These are phyloP conservation scores for Thraustotheca clavata DNA, from an alignment of 352 stramenopile species.

Conservation along the genomic window DNA sequence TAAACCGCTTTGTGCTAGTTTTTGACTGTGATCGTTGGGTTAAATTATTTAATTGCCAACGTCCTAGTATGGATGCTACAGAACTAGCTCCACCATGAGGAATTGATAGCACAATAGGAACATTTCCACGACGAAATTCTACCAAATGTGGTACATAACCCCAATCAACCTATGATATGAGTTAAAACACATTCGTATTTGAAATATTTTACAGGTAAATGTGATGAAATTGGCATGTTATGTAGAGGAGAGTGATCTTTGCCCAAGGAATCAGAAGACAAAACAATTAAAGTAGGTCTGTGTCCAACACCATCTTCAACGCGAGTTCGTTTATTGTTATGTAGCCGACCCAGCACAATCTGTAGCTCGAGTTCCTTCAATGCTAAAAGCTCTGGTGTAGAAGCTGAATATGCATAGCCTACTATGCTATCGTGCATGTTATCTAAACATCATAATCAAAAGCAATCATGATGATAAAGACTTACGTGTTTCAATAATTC, in stretches of 20 bases:
- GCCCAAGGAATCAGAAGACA: neutral
- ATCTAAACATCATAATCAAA: neutral
- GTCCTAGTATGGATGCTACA: neutral
- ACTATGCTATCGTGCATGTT: neutral
- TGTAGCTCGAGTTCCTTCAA: neutral
- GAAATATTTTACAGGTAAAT: neutral
- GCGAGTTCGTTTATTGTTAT: neutral
- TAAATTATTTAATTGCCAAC: slow-evolving; percentile 6
- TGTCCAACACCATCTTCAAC: neutral
- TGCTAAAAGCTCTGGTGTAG: neutral
- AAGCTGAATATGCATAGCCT: neutral
- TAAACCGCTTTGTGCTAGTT: slow-evolving; percentile 12
- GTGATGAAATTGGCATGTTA: neutral
- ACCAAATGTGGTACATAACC: slow-evolving; percentile 14
- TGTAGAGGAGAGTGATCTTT: neutral
- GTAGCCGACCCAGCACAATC: neutral
- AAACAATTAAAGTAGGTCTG: neutral
- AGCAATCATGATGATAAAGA: neutral
- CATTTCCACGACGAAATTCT: slow-evolving; percentile 4
- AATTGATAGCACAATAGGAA: slow-evolving; percentile 11
- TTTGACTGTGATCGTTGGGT: slow-evolving; percentile 2
- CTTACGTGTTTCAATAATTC: neutral
- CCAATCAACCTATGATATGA: neutral
- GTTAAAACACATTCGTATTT: too few species aligned
- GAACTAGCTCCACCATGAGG: slow-evolving; percentile 5